These are phyloP conservation scores for Inosperma sp. DNA, from an alignment of 768 basidiomycete genomes.

Conservation along the genomic window DNA sequence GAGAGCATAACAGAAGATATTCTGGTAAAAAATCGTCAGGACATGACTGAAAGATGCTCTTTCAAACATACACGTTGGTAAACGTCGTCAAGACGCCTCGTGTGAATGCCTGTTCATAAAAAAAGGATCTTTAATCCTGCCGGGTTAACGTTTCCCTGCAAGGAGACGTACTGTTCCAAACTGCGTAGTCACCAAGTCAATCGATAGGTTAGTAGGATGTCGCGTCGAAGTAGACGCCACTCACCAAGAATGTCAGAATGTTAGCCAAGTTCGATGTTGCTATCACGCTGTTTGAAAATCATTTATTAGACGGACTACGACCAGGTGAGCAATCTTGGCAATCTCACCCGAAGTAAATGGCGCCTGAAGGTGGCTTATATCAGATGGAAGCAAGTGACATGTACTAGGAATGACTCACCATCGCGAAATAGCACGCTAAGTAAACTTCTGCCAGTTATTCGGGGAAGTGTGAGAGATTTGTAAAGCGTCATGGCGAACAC, in stretches of 20 bases:
- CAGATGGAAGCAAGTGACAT: neutral
- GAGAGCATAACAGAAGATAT: constrained; percentile 38
- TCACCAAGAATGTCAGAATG: constrained; percentile 36
- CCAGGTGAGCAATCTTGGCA: neutral
- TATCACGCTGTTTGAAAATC: constrained; percentile 28
- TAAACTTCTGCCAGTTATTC: constrained; percentile 22
- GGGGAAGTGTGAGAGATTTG: constrained; percentile 31
- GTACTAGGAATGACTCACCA: constrained; percentile 22
- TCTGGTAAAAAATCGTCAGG: constrained; percentile 15
- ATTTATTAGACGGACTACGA: neutral
- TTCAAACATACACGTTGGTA: constrained; percentile 33
- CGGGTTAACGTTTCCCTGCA: neutral
- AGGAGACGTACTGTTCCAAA: constrained; percentile 29
- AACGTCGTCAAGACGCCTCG: constrained; percentile 31
- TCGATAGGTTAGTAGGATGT: neutral
- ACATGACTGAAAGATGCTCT: neutral
- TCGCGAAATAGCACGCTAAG: constrained; percentile 36
- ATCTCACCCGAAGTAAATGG: constrained; percentile 37
- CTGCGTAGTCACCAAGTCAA: constrained; percentile 15
- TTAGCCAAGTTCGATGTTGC: constrained; percentile 33
- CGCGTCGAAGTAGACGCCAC: constrained; percentile 2
- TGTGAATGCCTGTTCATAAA: constrained; percentile 26
- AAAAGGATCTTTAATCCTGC: neutral
- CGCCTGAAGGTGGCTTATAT: constrained; percentile 22
- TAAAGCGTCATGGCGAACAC: constrained; percentile 40